Evolutionary conservation across 208 protist genomes (phyloP), one percentile per base, ranked within the genome.

Genomic region (Tritrichomonas foetus): DNA sequence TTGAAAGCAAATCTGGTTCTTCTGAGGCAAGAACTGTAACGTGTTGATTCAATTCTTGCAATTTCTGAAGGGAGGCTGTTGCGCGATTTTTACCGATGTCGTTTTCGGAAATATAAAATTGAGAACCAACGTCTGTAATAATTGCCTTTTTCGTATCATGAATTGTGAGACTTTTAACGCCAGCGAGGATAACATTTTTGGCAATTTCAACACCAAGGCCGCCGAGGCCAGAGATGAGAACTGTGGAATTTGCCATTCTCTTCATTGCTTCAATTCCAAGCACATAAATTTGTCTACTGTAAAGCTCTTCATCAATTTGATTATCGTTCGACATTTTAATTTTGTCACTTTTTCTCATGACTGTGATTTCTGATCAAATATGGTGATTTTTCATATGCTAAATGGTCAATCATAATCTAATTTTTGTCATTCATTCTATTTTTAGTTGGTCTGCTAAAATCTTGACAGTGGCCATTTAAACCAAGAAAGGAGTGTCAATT

Each of bases 151-250:
- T 66, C 30, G 89, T 39, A 95, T 98, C 98, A 89, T 97, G 96
- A 16, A 98, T 64, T 25, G 97, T 97, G 33, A 98, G 95, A 49
- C 94, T 95, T 72, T 97, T 96, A 41, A 98, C 96, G 93, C 97
- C 97, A 61, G 96, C 96, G 2, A 98, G 96, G 41, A 97, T 95
- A 36, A 98, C 93, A 94, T 98, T 98, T 96, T 98, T 98, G 74
- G 97, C 97, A 95, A 98, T 98, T 95, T 98, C 98, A 57, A 97
- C 94, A 92, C 97, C 97, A 25, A 98, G 93, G 66, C 97, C 97
- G 49, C 89, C 93, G 13, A 98, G 53, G 33, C 96, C 96, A 50
- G 94, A 64, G 25, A 97, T 93, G 14, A 96, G 93, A 14, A 95
- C 89, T 57, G 57, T 95, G 3, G 69, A 94, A 39, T 49, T 55